Percentiles rank a stretch among this genome's conserved stretches.
These are phyloP conservation scores for Tolypocladium paradoxum DNA, from an alignment of 2,329 filamentous ascomycete species.

Conservation along the genomic window DNA sequence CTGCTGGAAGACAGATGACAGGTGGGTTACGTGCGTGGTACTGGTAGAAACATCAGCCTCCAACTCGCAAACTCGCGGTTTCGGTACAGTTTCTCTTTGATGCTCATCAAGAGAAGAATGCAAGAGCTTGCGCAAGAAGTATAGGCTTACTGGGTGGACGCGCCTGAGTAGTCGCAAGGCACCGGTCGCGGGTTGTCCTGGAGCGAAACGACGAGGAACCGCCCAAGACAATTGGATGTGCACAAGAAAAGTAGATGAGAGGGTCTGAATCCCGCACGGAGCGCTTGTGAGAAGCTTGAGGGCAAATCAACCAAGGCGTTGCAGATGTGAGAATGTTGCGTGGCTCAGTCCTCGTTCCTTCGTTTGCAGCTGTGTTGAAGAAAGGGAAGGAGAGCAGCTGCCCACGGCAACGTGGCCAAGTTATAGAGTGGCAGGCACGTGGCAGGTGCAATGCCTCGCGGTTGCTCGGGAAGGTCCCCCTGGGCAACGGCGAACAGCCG, in stretches of 20 bases:
- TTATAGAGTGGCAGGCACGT: neutral
- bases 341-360: neutral
- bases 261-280: neutral
- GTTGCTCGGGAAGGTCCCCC: neutral
- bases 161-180: neutral
- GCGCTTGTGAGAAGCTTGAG: neutral
- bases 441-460: neutral
- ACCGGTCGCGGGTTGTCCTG: neutral
- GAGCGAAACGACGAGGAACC: neutral
- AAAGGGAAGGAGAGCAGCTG: neutral
- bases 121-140: neutral
- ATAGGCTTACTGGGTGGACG: neutral
- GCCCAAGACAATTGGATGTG: too few relatives aligned
- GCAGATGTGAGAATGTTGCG: neutral
- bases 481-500: neutral
- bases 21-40: too few relatives aligned
- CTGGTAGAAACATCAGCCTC: neutral
- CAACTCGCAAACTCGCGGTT: neutral
- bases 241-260: neutral
- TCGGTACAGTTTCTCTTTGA: neutral
- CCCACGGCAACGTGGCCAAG: neutral
- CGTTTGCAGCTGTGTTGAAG: neutral
- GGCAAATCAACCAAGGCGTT: neutral
- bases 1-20: too few relatives aligned
- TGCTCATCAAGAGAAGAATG: neutral